Conservation (phyloP, 441 rosid species). For the Daphne laureola region DNA sequence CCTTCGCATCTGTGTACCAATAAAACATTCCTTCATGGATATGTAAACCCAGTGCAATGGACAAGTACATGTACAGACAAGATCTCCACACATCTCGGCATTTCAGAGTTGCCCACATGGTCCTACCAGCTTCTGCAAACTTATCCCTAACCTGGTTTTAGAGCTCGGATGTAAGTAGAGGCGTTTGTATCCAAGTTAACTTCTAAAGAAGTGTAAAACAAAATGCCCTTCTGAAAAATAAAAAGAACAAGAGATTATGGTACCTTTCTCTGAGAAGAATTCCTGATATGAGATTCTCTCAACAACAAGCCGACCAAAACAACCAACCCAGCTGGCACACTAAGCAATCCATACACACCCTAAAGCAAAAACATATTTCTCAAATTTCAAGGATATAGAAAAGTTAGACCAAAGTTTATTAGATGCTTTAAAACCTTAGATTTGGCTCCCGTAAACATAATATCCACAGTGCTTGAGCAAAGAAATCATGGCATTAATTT, state of each 20-base stretch:
- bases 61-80: conserved; percentile 59
- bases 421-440: too few species aligned
- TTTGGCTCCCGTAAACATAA: too few species aligned
- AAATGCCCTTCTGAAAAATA: neutral
- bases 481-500: too few species aligned
- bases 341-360: conserved; percentile 59
- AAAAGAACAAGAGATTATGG: neutral
- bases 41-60: conserved; percentile 55
- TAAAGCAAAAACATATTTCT: conserved; percentile 12
- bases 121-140: conserved; percentile 45
- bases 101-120: conserved; percentile 55
- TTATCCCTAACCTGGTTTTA: conserved; percentile 43
- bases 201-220: neutral
- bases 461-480: too few species aligned
- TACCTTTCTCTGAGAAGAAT: conserved; percentile 39
- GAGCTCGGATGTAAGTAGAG: conserved; percentile 2
- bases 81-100: conserved; percentile 62
- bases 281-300: conserved; percentile 39
- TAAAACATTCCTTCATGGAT: conserved; percentile 77
- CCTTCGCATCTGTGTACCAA: conserved; percentile 66
- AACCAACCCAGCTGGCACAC: conserved; percentile 42
- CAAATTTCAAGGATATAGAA: too few species aligned
- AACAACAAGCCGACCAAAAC: conserved; percentile 47
- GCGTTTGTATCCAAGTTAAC: neutral
- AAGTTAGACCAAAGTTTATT: too few species aligned